These are phyloP conservation scores for Rhodocollybia butyracea DNA, from an alignment of 768 basidiomycete genomes.

Conservation along the genomic window DNA sequence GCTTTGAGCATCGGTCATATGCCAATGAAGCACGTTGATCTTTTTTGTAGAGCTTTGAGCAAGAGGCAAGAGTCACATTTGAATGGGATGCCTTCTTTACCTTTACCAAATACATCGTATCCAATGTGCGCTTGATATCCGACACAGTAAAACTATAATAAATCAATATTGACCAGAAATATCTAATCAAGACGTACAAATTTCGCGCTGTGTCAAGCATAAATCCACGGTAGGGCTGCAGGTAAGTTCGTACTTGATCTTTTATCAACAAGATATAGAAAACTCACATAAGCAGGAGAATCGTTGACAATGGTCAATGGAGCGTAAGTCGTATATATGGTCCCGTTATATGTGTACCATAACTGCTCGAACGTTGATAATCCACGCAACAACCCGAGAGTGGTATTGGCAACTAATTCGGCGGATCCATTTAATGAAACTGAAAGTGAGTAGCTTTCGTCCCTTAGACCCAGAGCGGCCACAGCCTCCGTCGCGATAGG, in stretches of 20 bases:
- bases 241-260: background rate
- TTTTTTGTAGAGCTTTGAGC: conserved; percentile 19
- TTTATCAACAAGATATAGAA: background rate
- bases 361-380: conserved; percentile 76
- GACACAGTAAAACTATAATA: conserved; percentile 1
- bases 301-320: conserved; percentile 59
- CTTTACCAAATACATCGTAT: conserved; percentile 77
- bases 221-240: conserved; percentile 69
- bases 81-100: conserved; percentile 20
- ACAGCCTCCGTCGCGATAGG: conserved; percentile 54
- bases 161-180: too few species aligned
- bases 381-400: conserved; percentile 67
- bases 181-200: background rate
- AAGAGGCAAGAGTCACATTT: background rate
- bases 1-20: conserved; percentile 76
- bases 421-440: conserved; percentile 51
- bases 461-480: conserved; percentile 43
- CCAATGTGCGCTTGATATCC: conserved; percentile 46
- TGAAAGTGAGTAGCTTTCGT: conserved; percentile 58
- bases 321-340: conserved; percentile 50
- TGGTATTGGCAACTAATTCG: conserved; percentile 62
- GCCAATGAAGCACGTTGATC: conserved; percentile 85
- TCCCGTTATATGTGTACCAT: conserved; percentile 50
- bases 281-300: conserved; percentile 60
- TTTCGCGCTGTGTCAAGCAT: conserved; percentile 64